These are phyloP conservation scores for Albugo laibachii DNA, from an alignment of 352 stramenopile species.

Conservation along the genomic window DNA sequence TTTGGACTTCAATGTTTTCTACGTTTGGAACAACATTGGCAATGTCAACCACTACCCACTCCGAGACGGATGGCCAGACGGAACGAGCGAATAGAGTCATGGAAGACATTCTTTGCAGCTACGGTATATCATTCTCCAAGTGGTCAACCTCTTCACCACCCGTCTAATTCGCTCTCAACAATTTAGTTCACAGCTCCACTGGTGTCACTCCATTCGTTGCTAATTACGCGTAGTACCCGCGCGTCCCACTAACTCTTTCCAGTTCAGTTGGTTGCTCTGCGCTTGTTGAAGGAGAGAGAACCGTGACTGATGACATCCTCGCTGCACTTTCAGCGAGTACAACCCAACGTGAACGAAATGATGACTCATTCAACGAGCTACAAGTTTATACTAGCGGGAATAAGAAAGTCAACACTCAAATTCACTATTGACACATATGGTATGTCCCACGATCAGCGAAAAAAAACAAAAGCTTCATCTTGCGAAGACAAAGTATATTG, in stretches of 20 bases:
- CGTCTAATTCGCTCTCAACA: slow-evolving; percentile 1
- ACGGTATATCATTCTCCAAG: background rate
- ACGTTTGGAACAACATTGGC: background rate
- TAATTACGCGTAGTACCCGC: background rate
- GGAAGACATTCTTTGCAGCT: background rate
- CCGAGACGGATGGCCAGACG: background rate
- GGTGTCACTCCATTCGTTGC: background rate
- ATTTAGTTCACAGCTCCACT: background rate
- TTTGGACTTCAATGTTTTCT: background rate
- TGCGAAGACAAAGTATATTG: too few species aligned
- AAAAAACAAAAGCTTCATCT: too few species aligned
- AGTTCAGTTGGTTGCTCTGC: too few species aligned
- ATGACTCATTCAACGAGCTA: too few species aligned
- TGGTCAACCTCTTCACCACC: background rate
- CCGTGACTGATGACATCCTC: too few species aligned
- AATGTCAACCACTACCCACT: background rate
- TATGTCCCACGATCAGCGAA: too few species aligned
- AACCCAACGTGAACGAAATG: too few species aligned
- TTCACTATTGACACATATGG: too few species aligned
- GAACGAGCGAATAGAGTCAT: slow-evolving; percentile 1
- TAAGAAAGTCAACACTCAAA: too few species aligned
- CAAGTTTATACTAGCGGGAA: too few species aligned
- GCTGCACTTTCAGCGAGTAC: too few species aligned
- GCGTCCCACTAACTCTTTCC: background rate
- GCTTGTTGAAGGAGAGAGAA: too few species aligned